These are phyloP conservation scores for Colletotrichum gigasporum DNA, from an alignment of 2,329 filamentous ascomycete genomes.

Conservation along the genomic window DNA sequence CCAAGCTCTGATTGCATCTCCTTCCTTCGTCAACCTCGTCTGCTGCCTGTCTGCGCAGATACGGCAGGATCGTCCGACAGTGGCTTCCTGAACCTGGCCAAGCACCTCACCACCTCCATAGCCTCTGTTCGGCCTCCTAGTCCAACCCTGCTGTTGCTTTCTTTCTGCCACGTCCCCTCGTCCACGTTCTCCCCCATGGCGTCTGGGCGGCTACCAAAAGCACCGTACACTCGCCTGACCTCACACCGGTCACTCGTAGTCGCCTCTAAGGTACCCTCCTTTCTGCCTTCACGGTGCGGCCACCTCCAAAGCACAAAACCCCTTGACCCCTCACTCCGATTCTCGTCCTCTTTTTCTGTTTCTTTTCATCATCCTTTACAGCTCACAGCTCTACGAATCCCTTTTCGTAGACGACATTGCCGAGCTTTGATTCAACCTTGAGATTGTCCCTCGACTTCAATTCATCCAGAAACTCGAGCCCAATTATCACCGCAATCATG, in stretches of 20 bases:
- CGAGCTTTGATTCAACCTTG: background rate
- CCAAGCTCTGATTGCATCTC: background rate
- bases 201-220: no score
- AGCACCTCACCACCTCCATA: background rate
- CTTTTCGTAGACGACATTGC: background rate
- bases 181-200: no score
- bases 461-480: background rate
- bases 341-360: background rate
- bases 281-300: no score
- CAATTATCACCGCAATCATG: slow-evolving; percentile 18
- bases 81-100: slow-evolving; percentile 12
- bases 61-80: slow-evolving; percentile 24
- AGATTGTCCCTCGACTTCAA: background rate
- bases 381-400: background rate
- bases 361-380: background rate
- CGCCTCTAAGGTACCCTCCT: background rate
- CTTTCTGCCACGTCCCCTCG: background rate
- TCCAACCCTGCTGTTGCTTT: background rate
- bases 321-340: background rate
- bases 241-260: background rate
- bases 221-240: background rate
- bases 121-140: no score
- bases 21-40: background rate
- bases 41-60: slow-evolving; percentile 1
- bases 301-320: slow-evolving; percentile 5